A percentile compares a stretch with the other conserved stretches of the same genome.
Conservation (phyloP, 2,329 filamentous ascomycete genomes). For the Colletotrichum gloeosporioides region DNA sequence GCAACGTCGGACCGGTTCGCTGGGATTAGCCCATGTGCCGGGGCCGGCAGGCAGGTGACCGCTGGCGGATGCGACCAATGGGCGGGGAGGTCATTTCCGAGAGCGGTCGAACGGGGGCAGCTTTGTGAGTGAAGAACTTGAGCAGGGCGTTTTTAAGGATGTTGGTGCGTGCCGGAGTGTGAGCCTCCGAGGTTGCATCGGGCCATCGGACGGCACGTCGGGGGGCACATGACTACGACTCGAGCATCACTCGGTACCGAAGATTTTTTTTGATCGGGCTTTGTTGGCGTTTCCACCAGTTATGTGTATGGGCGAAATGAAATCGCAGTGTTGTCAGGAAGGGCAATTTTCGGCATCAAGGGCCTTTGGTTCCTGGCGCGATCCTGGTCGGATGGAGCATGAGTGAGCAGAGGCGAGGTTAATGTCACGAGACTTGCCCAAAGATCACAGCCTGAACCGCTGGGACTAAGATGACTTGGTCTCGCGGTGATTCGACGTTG, state of each 20-base stretch:
- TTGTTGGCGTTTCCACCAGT: constrained; percentile 8
- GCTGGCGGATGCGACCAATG: background rate
- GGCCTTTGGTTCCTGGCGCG: background rate
- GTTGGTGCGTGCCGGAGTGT: background rate
- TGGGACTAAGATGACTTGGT: rapidly evolving
- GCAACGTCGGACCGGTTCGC: constrained; percentile 5
- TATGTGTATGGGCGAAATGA: background rate
- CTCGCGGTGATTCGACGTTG: background rate
- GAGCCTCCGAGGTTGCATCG: constrained; percentile 18
- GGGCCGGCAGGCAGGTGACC: background rate
- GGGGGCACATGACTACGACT: constrained; percentile 8
- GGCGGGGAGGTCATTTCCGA: background rate
- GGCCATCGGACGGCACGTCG: background rate
- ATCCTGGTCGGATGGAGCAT: background rate
- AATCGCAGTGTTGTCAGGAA: background rate
- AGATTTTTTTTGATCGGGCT: background rate
- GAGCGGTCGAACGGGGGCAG: background rate
- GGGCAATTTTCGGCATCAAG: background rate
- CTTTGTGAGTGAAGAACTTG: background rate
- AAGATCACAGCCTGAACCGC: background rate
- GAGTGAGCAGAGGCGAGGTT: background rate
- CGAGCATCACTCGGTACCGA: background rate
- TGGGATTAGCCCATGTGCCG: background rate
- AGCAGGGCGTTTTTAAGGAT: background rate
- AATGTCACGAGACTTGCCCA: background rate